A percentile compares a stretch with the other conserved stretches of the same genome.
phyloP scores from a whole-genome alignment of 2,329 filamentous ascomycete genomes.

The Fusarium haematococcum region DNA sequence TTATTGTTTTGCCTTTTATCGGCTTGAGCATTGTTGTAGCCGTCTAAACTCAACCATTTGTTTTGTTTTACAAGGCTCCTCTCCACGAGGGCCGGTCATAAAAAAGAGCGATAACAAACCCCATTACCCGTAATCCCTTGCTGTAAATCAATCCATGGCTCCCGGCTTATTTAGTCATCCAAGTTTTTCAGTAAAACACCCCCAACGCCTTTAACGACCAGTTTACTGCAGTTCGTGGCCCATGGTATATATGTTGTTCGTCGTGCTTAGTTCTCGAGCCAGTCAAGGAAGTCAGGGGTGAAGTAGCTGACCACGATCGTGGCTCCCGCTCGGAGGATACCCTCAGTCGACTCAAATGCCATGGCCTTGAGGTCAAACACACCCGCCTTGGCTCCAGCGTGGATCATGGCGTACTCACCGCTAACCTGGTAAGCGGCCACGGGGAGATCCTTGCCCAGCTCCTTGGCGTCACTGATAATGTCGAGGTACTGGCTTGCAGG shows the following conservation, averaged over 20 bases:
- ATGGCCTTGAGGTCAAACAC: conserved; percentile 96
- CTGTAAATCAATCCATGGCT: conserved; percentile 20
- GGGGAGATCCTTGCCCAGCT: conserved; percentile 90
- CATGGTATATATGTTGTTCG: conserved; percentile 16
- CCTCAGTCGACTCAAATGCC: conserved; percentile 94
- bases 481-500: conserved; percentile 95
- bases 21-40: neutral
- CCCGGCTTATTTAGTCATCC: conserved; percentile 15
- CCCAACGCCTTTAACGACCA: conserved; percentile 19
- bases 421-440: conserved; percentile 97
- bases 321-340: conserved; percentile 91
- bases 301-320: conserved; percentile 96
- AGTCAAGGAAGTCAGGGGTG: conserved; percentile 81
- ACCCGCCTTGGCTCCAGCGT: conserved; percentile 93
- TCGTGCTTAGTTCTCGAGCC: conserved; percentile 64
- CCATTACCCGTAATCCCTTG: neutral
- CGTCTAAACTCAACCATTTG: neutral
- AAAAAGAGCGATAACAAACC: conserved; percentile 3
- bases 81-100: neutral
- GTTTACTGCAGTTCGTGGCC: conserved; percentile 2
- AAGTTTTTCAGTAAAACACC: conserved; percentile 23
- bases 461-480: conserved; percentile 97
- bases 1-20: neutral
- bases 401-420: conserved; percentile 98
- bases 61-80: conserved; percentile 3